phyloP scores from a whole-genome alignment of 306 rosid species.

The peach (Prunus persica) region Prunus_persica_NCBIv2 NC_034009.1:29483001-29483500 shows the following conservation, averaged over 20 bases:
- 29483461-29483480: slow-evolving; percentile 48
- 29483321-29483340: not conserved
- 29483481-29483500: slow-evolving; percentile 48
- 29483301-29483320: too few relatives aligned
- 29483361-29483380: slow-evolving; percentile 44
- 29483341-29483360: slow-evolving; percentile 35
- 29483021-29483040: slow-evolving; percentile 47
- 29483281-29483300: too few relatives aligned
- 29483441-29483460: slow-evolving; percentile 64
- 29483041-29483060: slow-evolving; percentile 25
- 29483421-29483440: slow-evolving; percentile 38
- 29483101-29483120: slow-evolving; percentile 38
- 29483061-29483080: slow-evolving; percentile 58
- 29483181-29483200: slow-evolving; percentile 41
- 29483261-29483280: not conserved
- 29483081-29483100: slow-evolving; percentile 41
- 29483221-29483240: slow-evolving; percentile 53
- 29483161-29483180: slow-evolving; percentile 54
- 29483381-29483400: slow-evolving; percentile 52
- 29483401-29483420: slow-evolving; percentile 34
- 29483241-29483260: not conserved
- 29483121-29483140: slow-evolving; percentile 39
- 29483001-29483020: slow-evolving; percentile 55
- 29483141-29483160: slow-evolving; percentile 41
- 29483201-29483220: slow-evolving; percentile 57